A percentile compares a stretch with the other conserved stretches of the same genome.
These are phyloP conservation scores for Balansia obtecta DNA, from an alignment of 2,329 filamentous ascomycete species.

Conservation along the genomic window DNA sequence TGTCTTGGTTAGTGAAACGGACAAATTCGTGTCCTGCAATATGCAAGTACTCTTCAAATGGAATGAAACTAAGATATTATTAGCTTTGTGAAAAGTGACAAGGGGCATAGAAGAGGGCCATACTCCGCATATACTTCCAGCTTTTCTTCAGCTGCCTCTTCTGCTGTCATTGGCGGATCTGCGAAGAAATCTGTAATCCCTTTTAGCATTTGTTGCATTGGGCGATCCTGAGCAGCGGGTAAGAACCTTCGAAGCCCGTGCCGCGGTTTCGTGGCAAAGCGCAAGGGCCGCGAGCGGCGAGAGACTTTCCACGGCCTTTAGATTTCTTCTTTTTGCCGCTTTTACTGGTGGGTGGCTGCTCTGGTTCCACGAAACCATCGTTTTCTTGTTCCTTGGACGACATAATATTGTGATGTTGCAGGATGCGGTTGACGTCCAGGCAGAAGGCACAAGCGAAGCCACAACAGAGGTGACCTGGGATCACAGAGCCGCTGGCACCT, in stretches of 20 bases:
- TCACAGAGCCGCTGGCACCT: no score
- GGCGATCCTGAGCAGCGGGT: not conserved
- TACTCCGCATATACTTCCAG: constrained; percentile 54
- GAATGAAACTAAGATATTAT: constrained; percentile 12
- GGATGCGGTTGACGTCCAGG: no score
- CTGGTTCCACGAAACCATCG: not conserved
- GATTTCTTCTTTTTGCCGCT: constrained; percentile 11
- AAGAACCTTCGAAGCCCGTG: constrained; percentile 57
- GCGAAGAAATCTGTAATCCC: constrained; percentile 51
- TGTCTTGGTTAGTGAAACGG: not conserved
- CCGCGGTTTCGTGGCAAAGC: constrained; percentile 31
- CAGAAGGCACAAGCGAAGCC: no score
- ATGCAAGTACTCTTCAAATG: constrained; percentile 41
- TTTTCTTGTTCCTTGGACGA: not conserved
- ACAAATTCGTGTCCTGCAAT: not conserved
- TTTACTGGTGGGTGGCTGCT: not conserved
- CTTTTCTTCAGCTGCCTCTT: constrained; percentile 52
- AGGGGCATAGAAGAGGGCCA: constrained; percentile 20
- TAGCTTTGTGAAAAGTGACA: not conserved
- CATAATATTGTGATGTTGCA: no score
- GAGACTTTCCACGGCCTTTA: constrained; percentile 8
- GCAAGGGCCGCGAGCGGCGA: constrained; percentile 23
- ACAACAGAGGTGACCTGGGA: no score
- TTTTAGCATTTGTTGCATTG: not conserved
- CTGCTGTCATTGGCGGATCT: constrained; percentile 65